Conservation (phyloP, 2,329 filamentous ascomycete genomes). For the Phialocephala subalpina region DNA sequence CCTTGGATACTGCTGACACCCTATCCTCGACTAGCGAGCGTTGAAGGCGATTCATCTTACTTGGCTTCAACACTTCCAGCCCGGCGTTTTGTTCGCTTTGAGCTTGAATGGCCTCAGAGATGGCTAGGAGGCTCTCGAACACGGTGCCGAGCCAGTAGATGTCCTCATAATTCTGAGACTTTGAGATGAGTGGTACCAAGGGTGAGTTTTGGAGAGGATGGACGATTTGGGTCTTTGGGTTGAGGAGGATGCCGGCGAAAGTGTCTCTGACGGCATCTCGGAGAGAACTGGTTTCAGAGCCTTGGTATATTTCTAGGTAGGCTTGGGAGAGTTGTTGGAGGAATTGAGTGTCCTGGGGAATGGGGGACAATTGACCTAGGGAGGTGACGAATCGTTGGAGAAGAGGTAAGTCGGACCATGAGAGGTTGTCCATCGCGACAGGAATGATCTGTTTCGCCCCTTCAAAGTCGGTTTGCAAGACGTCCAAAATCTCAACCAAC, state of each 20-base stretch:
- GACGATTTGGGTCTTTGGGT: slow-evolving; percentile 54
- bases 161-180: slow-evolving; percentile 43
- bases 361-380: background rate
- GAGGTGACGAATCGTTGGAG: slow-evolving; percentile 38
- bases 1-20: slow-evolving; percentile 64
- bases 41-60: slow-evolving; percentile 65
- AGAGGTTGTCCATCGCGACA: slow-evolving; percentile 43
- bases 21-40: slow-evolving; percentile 63
- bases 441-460: slow-evolving; percentile 23
- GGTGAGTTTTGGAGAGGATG: slow-evolving; percentile 67
- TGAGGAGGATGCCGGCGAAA: slow-evolving; percentile 45
- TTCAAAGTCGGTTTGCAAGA: background rate
- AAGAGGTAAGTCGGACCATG: slow-evolving; percentile 42
- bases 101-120: slow-evolving; percentile 51
- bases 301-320: slow-evolving; percentile 39
- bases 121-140: slow-evolving; percentile 58
- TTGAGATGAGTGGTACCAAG: slow-evolving; percentile 56
- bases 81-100: slow-evolving; percentile 53
- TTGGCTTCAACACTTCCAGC: slow-evolving; percentile 55
- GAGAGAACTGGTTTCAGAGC: slow-evolving; percentile 33
- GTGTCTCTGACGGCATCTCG: slow-evolving; percentile 36
- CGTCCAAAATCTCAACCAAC: slow-evolving; percentile 32
- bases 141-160: slow-evolving; percentile 59
- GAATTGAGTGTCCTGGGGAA: background rate
- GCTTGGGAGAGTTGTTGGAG: slow-evolving; percentile 22